phyloP scores from a whole-genome alignment of 164 flowering plant species.

The Aristolochia fimbriata region DNA sequence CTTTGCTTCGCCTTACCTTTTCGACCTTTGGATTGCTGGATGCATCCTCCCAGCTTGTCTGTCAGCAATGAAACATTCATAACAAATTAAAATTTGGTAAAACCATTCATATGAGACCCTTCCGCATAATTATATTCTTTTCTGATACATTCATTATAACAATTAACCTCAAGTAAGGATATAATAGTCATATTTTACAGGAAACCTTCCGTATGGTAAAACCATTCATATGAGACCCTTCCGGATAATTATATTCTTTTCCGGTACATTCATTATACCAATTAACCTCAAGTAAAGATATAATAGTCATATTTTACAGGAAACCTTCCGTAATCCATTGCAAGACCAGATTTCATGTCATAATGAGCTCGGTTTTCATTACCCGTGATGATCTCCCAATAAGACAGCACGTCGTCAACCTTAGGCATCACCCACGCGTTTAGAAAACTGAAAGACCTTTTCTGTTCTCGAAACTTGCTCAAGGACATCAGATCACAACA shows the following conservation, averaged over 20 bases:
- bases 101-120: neutral
- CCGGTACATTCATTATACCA: neutral
- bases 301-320: neutral
- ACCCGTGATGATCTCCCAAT: no score
- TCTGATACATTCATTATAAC: neutral
- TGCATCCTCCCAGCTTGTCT: conserved; percentile 33
- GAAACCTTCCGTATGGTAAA: neutral
- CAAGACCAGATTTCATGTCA: no score
- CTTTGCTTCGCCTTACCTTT: conserved; percentile 24
- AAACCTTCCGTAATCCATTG: neutral
- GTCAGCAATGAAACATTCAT: conserved; percentile 31
- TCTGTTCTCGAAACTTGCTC: no score
- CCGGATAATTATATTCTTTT: neutral
- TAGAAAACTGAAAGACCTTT: no score
- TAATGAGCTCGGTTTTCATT: no score
- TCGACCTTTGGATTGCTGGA: conserved; percentile 8
- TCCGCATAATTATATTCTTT: neutral
- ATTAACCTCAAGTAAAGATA: neutral
- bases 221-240: neutral
- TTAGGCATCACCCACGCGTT: no score
- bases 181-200: neutral
- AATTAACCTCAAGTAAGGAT: neutral
- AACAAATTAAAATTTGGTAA: conserved; percentile 13
- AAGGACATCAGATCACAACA: no score
- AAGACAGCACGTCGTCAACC: no score